These are phyloP conservation scores for Begonia fuchsioides DNA, from an alignment of 306 rosid genomes.

Conservation along the genomic window DNA sequence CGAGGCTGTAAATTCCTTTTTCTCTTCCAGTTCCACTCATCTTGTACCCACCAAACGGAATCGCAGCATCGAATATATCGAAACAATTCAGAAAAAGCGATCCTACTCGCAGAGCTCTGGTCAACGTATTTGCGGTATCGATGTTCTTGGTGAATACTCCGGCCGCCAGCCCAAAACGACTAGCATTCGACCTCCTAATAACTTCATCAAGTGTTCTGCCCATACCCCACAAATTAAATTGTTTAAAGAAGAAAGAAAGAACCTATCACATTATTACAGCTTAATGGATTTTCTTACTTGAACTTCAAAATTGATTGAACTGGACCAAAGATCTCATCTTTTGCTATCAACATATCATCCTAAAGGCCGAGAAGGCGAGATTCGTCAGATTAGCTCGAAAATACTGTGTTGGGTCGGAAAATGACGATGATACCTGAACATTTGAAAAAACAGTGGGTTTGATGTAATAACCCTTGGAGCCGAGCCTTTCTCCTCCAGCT, in stretches of 20 bases:
- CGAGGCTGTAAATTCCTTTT: slow-evolving; percentile 66
- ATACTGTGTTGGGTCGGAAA: slow-evolving; percentile 1
- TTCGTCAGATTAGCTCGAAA: slow-evolving; percentile 1
- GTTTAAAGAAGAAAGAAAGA: neutral
- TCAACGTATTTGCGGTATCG: slow-evolving; percentile 62
- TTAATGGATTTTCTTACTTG: slow-evolving; percentile 35
- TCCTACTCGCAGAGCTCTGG: slow-evolving; percentile 62
- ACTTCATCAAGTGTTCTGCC: slow-evolving; percentile 61
- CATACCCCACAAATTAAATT: slow-evolving; percentile 2
- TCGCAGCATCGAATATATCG: slow-evolving; percentile 70
- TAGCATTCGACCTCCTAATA: slow-evolving; percentile 49
- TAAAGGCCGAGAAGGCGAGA: slow-evolving; percentile 14
- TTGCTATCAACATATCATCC: slow-evolving; percentile 79
- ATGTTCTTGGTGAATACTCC: slow-evolving; percentile 62
- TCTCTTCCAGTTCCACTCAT: slow-evolving; percentile 94
- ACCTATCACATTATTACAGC: too few relatives aligned
- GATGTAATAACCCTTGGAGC: slow-evolving; percentile 61
- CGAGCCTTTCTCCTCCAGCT: slow-evolving; percentile 72
- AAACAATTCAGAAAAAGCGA: slow-evolving; percentile 73
- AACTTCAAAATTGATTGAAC: slow-evolving; percentile 76
- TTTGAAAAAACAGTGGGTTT: slow-evolving; percentile 86
- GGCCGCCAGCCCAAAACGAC: slow-evolving; percentile 75
- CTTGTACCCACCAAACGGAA: slow-evolving; percentile 94
- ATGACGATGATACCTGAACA: slow-evolving; percentile 36
- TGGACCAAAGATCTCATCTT: slow-evolving; percentile 88